Base-by-base conservation (phyloP, 2,329 filamentous ascomycete species). In the Ceratocystis papillata region DNA sequence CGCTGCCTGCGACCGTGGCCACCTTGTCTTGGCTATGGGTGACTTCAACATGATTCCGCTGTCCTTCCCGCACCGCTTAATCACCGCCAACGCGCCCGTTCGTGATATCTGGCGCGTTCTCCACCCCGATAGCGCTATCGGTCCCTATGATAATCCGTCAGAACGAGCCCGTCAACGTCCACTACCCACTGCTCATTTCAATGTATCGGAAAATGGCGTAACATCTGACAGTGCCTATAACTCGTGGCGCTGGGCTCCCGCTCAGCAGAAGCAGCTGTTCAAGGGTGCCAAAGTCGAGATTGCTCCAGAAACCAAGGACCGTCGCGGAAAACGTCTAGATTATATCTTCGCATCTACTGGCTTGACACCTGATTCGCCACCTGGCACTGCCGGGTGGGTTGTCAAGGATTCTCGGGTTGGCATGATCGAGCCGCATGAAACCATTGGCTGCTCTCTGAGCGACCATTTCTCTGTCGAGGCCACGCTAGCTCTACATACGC, bases 11-110 rank as follows among this genome's bases (percentile, higher is more conserved):
- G 88, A 91, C 70, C 81, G 87, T 15, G 90, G 91, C 5, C 89
- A 93, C 73, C 80, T 97, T 37, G 91, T 92, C 63, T 79, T 97
- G 55, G 92, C 87, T 5, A 78, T 96, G 65, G 94, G 94, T 30
- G 94, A 97, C 77, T 96, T 97, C 78, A 97, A 97, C 77, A 96
- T 96, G 88, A 79, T 90, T n/a, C 94, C 94, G 0, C 76, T 87
- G 50, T 95, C 90, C 30, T 83, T 96, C 69, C 87, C 89, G 41
- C 90, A 97, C 77, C 83, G 86, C 65, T 80, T 97, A 69, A 87
- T 99, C 70, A 89, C 87, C 67, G 84, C 86, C 2, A 87, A 91
- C 72, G 85, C 87, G 8, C 87, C 87, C 15, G 87, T 96, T 33
- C 82, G 82, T 57, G 94, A 99, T 73, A 85, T 86, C 25, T 99